Evolutionary conservation across 352 stramenopile genomes (phyloP).

Genomic region (Phytophthora chlamydospora): DNA sequence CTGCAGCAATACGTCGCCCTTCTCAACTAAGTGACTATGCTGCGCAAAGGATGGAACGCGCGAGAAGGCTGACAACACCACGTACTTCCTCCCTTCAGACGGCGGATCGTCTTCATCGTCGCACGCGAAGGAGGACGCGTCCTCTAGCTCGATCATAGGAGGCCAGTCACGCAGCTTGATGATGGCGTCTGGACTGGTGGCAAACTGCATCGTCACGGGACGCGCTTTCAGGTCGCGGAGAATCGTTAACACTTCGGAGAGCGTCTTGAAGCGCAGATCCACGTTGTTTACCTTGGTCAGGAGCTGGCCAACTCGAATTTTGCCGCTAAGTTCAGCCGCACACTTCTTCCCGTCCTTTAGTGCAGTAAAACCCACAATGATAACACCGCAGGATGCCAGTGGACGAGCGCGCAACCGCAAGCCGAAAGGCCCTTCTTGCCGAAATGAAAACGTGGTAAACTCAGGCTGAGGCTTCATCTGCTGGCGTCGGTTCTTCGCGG

Average conservation of each 20-base stretch:
- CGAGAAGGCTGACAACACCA: conserved; percentile 70
- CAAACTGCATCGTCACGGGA: conserved; percentile 78
- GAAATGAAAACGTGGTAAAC: conserved; percentile 69
- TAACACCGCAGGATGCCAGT: conserved; percentile 66
- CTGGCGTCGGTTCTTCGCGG: conserved; percentile 53
- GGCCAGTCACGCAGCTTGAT: conserved; percentile 82
- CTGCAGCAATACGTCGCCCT: conserved; percentile 69
- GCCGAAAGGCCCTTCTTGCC: conserved; percentile 74
- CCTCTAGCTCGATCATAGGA: conserved; percentile 83
- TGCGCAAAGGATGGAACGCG: conserved; percentile 79
- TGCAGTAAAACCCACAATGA: conserved; percentile 75
- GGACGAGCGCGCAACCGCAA: conserved; percentile 79
- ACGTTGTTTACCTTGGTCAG: conserved; percentile 70
- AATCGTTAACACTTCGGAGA: conserved; percentile 63
- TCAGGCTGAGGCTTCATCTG: conserved; percentile 58
- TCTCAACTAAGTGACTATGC: conserved; percentile 61
- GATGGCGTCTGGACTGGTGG: conserved; percentile 74
- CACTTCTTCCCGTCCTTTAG: conserved; percentile 58
- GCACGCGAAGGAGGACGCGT: conserved; percentile 42
- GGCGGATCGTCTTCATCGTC: conserved; percentile 48
- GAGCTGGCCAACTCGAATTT: conserved; percentile 74
- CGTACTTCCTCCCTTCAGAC: conserved; percentile 62
- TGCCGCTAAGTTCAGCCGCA: conserved; percentile 68
- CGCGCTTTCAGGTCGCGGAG: conserved; percentile 64
- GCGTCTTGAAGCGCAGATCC: conserved; percentile 69